Base-by-base conservation (phyloP, 768 basidiomycete genomes). In the Pulveroboletus ravenelii region DNA sequence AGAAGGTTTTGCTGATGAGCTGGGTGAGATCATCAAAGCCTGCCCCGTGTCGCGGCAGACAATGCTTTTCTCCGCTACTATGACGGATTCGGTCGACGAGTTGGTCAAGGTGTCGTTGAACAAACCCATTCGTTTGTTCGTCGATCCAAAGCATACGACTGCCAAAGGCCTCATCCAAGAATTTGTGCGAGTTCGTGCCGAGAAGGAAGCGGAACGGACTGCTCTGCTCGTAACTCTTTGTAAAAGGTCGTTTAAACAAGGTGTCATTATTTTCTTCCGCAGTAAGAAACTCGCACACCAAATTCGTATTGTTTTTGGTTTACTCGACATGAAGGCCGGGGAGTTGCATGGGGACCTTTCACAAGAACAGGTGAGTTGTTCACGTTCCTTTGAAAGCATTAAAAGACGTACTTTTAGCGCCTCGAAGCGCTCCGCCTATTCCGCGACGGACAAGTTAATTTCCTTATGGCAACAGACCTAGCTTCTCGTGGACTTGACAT, bases 221-320 rank as follows among this genome's bases (percentile, higher is more conserved):
- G 84, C 87, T 20, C 62, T 93, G 35, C 80, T 95, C 30, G 79
- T 83, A 38, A 74, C 92, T 0, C 74, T 98, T 44, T 97, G 96
- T 74, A 89, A 88, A 70, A 75, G 89, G 55, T 90, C 87, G 2
- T 94, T 95, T 76, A 85, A 81, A 63, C 77, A 79, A 30, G 80
- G 83, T 45, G 91, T 87, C 47, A 89, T 99, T 64, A 78, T 99
- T 51, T 99, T 99, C 73, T 81, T 97, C 61, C 81, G 94, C 41
- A 97, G 93, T 71, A 99, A 99, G 70, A 94, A 93, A 58, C 76
- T 96, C 18, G 95, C 94, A 9, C 96, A 98, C 75, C 94, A 98
- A 69, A 89, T 98, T 79, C 85, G 93, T 44, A 83, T 97, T 43
- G 80, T 97, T 23, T 99, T 98, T 63, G 80, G 89, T 46, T 70